phyloP scores from a whole-genome alignment of 73 alveolate genomes.

The Paramecium bursaria region DNA sequence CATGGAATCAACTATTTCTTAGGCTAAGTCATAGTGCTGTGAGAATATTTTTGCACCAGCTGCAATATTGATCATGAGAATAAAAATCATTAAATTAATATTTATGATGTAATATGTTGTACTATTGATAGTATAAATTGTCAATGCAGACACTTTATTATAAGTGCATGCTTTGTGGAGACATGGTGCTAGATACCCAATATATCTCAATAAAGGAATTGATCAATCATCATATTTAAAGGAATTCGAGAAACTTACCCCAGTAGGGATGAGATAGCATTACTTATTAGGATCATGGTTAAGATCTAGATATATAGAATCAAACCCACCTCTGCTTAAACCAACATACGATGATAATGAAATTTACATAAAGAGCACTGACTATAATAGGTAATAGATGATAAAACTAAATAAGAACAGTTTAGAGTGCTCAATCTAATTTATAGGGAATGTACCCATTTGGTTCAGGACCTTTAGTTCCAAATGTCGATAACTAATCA shows the following conservation, averaged over 20 bases:
- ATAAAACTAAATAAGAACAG: no score
- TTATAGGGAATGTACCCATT: conserved; percentile 58
- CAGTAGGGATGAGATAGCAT: conserved; percentile 67
- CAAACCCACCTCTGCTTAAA: not conserved
- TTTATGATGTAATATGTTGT: no score
- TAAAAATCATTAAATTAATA: no score
- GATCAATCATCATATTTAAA: conserved; percentile 5
- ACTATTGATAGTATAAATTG: not conserved
- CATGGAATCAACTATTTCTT: conserved; percentile 38
- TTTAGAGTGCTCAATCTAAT: conserved; percentile 64
- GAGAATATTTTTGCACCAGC: not conserved
- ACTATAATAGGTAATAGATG: no score
- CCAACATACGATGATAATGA: conserved; percentile 26
- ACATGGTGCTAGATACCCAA: conserved; percentile 69
- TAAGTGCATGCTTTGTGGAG: conserved; percentile 46
- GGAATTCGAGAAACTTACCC: conserved; percentile 54
- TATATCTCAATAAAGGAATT: conserved; percentile 24
- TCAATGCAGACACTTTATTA: conserved; percentile 5
- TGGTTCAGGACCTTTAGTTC: conserved; percentile 51
- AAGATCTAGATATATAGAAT: conserved; percentile 43
- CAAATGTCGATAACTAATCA: not conserved
- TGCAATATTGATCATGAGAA: no score
- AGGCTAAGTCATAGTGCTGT: conserved; percentile 47
- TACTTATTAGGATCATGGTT: conserved; percentile 52
- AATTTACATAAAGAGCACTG: conserved; percentile 42